Percentiles rank a stretch among this genome's conserved stretches.
These are phyloP conservation scores for Stagonosporopsis rhizophila DNA, from an alignment of 2,329 filamentous ascomycete species.

Conservation along the genomic window DNA sequence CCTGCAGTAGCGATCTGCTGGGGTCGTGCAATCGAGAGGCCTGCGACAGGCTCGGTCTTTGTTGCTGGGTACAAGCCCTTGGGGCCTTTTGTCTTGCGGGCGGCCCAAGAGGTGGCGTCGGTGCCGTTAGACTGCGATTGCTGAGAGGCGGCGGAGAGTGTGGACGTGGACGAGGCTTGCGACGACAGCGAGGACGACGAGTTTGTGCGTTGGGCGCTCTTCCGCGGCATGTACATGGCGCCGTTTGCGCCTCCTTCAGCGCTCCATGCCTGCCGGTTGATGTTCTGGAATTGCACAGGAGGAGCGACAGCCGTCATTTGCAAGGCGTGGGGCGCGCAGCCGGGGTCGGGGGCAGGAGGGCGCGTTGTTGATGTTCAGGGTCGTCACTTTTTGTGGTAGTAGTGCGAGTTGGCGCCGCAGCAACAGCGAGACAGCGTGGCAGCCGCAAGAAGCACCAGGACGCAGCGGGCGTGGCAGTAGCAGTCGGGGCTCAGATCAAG, in stretches of 20 bases:
- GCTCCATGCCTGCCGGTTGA: constrained; percentile 68
- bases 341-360: constrained; percentile 27
- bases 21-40: constrained; percentile 66
- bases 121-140: constrained; percentile 64
- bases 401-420: constrained; percentile 41
- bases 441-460: constrained; percentile 27
- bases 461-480: constrained; percentile 26
- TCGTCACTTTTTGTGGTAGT: constrained; percentile 36
- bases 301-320: constrained; percentile 72
- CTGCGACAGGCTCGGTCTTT: constrained; percentile 71
- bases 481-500: constrained; percentile 23
- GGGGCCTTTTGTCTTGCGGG: constrained; percentile 58
- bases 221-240: constrained; percentile 87
- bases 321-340: constrained; percentile 32
- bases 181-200: constrained; percentile 84
- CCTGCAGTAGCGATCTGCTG: constrained; percentile 66
- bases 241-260: constrained; percentile 66
- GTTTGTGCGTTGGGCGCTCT: constrained; percentile 82
- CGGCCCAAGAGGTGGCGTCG: constrained; percentile 49
- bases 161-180: constrained; percentile 68
- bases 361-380: constrained; percentile 25
- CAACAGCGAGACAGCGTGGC: constrained; percentile 38
- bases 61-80: constrained; percentile 69
- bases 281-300: constrained; percentile 68
- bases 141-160: constrained; percentile 67